phyloP scores from a whole-genome alignment of 1,284 basidiomycete species.

The Polyporus tsugae region DNA sequence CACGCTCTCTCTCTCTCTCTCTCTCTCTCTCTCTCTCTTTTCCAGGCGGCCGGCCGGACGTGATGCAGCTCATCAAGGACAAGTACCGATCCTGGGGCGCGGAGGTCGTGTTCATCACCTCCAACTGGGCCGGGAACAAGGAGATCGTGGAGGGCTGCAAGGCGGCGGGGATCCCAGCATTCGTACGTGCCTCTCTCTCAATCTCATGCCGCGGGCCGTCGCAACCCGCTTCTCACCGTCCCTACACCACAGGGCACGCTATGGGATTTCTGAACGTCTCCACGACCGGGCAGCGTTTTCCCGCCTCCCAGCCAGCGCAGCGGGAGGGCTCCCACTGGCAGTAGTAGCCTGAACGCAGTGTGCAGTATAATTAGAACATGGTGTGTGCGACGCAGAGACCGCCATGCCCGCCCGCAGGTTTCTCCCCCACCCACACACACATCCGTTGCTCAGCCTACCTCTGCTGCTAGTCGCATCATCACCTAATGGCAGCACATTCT shows the following conservation, averaged over 20 bases:
- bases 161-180: conserved; percentile 66
- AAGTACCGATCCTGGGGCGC: conserved; percentile 49
- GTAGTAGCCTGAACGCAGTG: not conserved
- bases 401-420: too few species aligned
- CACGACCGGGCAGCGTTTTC: not conserved
- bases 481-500: not conserved
- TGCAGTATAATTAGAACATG: not conserved
- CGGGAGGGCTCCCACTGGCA: not conserved
- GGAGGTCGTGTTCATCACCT: conserved; percentile 74
- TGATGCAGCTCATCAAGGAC: conserved; percentile 51
- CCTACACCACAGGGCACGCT: conserved; percentile 46
- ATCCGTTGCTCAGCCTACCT: not conserved
- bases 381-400: too few species aligned
- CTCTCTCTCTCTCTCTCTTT: conserved; percentile 10
- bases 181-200: conserved; percentile 46
- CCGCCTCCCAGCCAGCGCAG: not conserved
- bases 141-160: conserved; percentile 78
- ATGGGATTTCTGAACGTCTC: conserved; percentile 51
- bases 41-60: conserved; percentile 52
- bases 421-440: too few species aligned
- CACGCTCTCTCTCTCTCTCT: conserved; percentile 9
- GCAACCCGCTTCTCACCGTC: conserved; percentile 39
- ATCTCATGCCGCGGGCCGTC: not conserved
- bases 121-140: conserved; percentile 66
- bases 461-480: not conserved